Evolutionary conservation across 805 yeast genomes (phyloP), one percentile per base, ranked within the genome.

Genomic region (Cyberlindnera bimundalis): DNA sequence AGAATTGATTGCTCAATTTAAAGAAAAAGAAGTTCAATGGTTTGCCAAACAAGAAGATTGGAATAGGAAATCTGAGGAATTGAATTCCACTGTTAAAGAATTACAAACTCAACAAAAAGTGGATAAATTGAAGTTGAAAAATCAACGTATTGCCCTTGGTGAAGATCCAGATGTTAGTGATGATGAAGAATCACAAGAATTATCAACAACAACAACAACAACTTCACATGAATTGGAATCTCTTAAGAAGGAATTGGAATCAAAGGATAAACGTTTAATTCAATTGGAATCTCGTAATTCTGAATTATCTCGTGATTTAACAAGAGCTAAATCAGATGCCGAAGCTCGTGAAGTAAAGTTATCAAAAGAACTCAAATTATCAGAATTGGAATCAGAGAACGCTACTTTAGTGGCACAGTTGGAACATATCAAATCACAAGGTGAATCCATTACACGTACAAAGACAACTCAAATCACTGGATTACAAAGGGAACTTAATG

Each of bases 241-340:
- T 28, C 69, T 85, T n/a, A 72, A 81, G 2, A 74, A 86, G 44
- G 96, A 90, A 52, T 74, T 84, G 5, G 93, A 85, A 54, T 61
- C 78, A 20, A 74, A 85, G 32, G 84, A 85, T 51, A 65, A 76
- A 39, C 73, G 93, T 42, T 74, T 79, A 1, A 58, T 77, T 36
- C 88, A 83, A 52, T 71, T 89, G 39, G 95, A 88, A 58, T 75
- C 75, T 46, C 71, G 96, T 44, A 90, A 88, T 54, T 85, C 84
- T 54, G 81, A 81, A 37, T 67, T 89, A 39, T 74, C 87, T 43
- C 69, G 78, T 14, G 84, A 84, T 40, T 60, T 89, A 38, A 75
- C 83, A 30, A 61, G 68, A 33, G 70, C 78, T 3, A 75, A 54
- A 18, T 43, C 75, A 28, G 70, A 74, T 39, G 70, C 60, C 9